These are phyloP conservation scores for Sherardia arvensis DNA, from an alignment of 257 asterid genomes.

Conservation along the genomic window DNA sequence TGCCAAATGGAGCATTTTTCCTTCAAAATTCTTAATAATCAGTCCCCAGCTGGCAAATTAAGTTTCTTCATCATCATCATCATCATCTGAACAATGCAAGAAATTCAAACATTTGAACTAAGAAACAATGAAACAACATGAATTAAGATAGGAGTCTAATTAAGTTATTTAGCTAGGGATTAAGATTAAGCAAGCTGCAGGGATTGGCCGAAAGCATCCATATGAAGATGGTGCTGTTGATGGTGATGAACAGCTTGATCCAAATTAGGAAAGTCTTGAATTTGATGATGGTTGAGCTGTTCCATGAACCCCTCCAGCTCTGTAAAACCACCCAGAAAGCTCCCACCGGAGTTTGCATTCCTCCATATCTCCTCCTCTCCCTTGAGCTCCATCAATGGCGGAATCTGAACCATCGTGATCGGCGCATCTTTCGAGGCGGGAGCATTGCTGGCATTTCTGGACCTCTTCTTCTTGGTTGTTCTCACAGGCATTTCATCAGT, in stretches of 20 bases:
- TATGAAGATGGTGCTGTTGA: conserved; percentile 16
- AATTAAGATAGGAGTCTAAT: background rate
- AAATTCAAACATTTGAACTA: background rate
- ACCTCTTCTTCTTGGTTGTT: conserved; percentile 3
- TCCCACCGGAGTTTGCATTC: conserved; percentile 51
- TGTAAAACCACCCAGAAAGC: conserved; percentile 52
- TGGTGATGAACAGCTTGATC: conserved; percentile 14
- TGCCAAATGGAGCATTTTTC: conserved; percentile 19
- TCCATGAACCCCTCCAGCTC: conserved; percentile 59
- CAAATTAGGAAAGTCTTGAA: conserved; percentile 30
- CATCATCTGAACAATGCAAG: background rate
- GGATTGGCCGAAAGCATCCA: conserved; percentile 30
- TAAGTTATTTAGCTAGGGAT: conserved; percentile 6
- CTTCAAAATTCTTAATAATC: no score
- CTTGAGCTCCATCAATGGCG: conserved; percentile 27
- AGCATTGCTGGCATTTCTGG: background rate
- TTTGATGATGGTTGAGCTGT: conserved; percentile 31
- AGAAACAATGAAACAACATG: background rate
- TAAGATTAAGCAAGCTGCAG: conserved; percentile 26
- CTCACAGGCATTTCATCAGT: conserved; percentile 8
- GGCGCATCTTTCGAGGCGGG: background rate
- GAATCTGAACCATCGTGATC: conserved; percentile 4
- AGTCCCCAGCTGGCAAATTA: background rate
- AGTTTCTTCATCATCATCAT: background rate
- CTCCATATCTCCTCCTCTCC: conserved; percentile 82